phyloP scores from a whole-genome alignment of 2,329 filamentous ascomycete genomes.

The Microascus cirrosus region DNA sequence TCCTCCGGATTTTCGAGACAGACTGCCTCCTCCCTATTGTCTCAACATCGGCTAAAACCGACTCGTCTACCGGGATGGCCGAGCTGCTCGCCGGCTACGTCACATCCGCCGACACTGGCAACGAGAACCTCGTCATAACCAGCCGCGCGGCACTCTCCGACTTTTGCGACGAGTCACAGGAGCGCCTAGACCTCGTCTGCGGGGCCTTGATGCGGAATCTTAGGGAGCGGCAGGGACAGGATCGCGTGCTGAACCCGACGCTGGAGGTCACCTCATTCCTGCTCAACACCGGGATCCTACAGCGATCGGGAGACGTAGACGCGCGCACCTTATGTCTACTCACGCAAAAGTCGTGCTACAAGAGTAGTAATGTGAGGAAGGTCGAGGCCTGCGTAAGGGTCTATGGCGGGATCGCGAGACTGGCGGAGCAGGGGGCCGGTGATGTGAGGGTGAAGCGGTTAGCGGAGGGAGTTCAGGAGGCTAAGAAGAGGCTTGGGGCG shows the following conservation, averaged over 20 bases:
- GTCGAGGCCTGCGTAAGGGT: conserved; percentile 70
- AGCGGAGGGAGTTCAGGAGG: conserved; percentile 29
- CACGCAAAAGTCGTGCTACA: conserved; percentile 71
- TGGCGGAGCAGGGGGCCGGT: conserved; percentile 9
- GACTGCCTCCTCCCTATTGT: conserved; percentile 24
- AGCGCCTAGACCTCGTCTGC: conserved; percentile 32
- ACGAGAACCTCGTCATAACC: conserved; percentile 61
- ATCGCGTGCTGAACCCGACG: conserved; percentile 63
- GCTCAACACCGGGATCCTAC: conserved; percentile 48
- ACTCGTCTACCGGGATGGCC: conserved; percentile 28
- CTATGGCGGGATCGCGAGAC: conserved; percentile 57
- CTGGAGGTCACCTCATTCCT: conserved; percentile 71
- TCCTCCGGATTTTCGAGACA: conserved; percentile 34
- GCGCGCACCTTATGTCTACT: conserved; percentile 53
- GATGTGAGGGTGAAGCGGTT: conserved; percentile 7
- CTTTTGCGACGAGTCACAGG: conserved; percentile 31
- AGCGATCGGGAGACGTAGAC: conserved; percentile 24
- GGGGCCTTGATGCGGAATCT: conserved; percentile 43
- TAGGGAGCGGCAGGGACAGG: conserved; percentile 41
- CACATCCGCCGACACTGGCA: conserved; percentile 66
- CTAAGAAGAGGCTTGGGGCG: conserved; percentile 56
- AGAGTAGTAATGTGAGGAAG: conserved; percentile 71
- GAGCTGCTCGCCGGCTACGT: conserved; percentile 56
- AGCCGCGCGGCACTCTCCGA: conserved; percentile 53
- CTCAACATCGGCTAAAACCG: conserved; percentile 18